Base-by-base conservation (phyloP, 768 basidiomycete species). In the Amanita exitialis region DNA sequence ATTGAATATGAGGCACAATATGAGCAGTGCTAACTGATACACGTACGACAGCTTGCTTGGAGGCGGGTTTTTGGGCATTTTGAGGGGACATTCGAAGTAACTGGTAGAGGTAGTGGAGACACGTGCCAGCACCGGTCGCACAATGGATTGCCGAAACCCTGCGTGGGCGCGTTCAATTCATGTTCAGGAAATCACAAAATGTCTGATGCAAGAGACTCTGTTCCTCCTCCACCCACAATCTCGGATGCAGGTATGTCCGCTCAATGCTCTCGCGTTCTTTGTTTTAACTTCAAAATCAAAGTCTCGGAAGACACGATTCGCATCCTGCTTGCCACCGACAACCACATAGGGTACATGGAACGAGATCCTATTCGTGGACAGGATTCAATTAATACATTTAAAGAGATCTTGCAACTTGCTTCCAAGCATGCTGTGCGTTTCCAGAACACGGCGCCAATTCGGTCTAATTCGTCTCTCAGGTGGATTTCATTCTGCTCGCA, bases 301-400 rank as follows among this genome's bases (percentile, higher is more conserved):
- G 84, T 71, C 52, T 66, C 72, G 16, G 77, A 84, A 54, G 77
- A 90, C 60, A 88, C 80, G 0, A 82, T 92, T 53, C 74, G 70
- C 54, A 92, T 97, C 59, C 66, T 97, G 62, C 80, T 97, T 6
- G 94, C 94, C 5, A 96, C 94, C 0, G 94, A 97, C 68, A 95
- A 91, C 57, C 94, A 97, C 60, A 87, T 99, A 54, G 96, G 96
- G 0, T 96, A 90, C 68, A 77, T 86, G 55, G 95, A 98, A 67
- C 77, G 91, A 54, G 96, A 99, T 62, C 94, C 96, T 1, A 75
- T 97, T 38, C 79, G 96, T 27, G 93, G 95, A 0, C 86, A 90
- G 65, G 96, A 99, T 63, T 89, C 92, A 2, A 88, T 99, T 58
- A 87, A 95, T 65, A 90, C 94, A 0, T 99, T 99, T 68, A 78